Evolutionary conservation across 176 grass and related monocot species (phyloP).

Genomic region (Hordeum vulgare): DNA sequence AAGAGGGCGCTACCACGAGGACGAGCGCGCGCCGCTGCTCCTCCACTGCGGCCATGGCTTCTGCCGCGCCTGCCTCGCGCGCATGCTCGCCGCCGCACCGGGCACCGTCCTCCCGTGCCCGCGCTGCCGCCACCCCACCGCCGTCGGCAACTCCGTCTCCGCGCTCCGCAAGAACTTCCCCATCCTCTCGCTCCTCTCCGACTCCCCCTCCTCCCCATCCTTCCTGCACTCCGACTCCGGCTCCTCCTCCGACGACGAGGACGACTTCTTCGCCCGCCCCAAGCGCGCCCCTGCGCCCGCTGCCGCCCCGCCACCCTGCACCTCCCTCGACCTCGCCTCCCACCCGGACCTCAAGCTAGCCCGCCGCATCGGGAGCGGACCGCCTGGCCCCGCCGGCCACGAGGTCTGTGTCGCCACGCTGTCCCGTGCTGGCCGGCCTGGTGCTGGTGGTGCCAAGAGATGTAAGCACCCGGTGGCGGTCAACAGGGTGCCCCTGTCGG

Average conservation of each 20-base stretch:
- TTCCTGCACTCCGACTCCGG: slow-evolving; percentile 52
- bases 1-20: slow-evolving; percentile 96
- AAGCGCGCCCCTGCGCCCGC: slow-evolving; percentile 4
- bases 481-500: slow-evolving; percentile 62
- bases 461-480: slow-evolving; percentile 88
- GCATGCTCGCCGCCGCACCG: slow-evolving; percentile 64
- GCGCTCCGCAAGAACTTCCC: slow-evolving; percentile 93
- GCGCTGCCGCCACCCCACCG: slow-evolving; percentile 80
- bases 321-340: slow-evolving; percentile 58
- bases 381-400: slow-evolving; percentile 47
- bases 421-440: slow-evolving; percentile 26
- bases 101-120: slow-evolving; percentile 67
- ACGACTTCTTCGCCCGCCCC: slow-evolving; percentile 48
- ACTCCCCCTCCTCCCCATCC: slow-evolving; percentile 62
- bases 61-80: slow-evolving; percentile 86
- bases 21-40: slow-evolving; percentile 76
- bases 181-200: slow-evolving; percentile 74
- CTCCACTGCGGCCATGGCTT: slow-evolving; percentile 99
- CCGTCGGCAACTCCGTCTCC: slow-evolving; percentile 86
- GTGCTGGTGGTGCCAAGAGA: slow-evolving; percentile 38
- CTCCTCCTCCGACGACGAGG: slow-evolving; percentile 40
- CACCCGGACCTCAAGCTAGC: slow-evolving; percentile 79
- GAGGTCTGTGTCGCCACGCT: slow-evolving; percentile 81
- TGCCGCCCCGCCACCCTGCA: slow-evolving; percentile 17
- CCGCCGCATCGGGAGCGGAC: slow-evolving; percentile 55